Percentiles rank a stretch among this genome's conserved stretches.
phyloP scores from a whole-genome alignment of 116 monocot genomes.

The Zostera marina region DNA sequence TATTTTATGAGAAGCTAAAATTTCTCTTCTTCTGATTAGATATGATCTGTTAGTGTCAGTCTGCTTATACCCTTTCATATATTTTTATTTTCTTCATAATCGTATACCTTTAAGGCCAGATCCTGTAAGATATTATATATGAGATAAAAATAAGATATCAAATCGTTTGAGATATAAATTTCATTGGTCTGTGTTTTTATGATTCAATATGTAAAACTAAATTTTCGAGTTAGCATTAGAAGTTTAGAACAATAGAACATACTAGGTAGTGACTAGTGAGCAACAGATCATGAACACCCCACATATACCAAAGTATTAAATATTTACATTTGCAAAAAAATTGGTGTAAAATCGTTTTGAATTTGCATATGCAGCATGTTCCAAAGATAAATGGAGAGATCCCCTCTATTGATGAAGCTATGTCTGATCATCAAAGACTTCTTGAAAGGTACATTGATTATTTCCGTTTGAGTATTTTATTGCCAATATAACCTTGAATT shows the following conservation, averaged over 20 bases:
- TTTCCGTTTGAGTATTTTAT: neutral
- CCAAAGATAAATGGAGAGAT: slow-evolving; percentile 90
- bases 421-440: slow-evolving; percentile 83
- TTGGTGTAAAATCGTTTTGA: too few relatives aligned
- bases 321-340: too few relatives aligned
- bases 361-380: slow-evolving; percentile 25
- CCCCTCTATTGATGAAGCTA: slow-evolving; percentile 84
- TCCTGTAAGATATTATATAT: too few relatives aligned
- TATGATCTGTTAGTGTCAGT: neutral
- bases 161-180: too few relatives aligned
- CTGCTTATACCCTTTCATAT: neutral
- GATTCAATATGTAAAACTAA: neutral
- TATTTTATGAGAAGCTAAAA: neutral
- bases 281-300: too few relatives aligned
- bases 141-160: too few relatives aligned
- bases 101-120: too few relatives aligned
- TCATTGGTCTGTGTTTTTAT: neutral
- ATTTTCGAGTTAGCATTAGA: neutral
- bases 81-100: too few relatives aligned
- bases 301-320: too few relatives aligned
- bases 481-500: neutral
- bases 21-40: neutral
- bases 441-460: slow-evolving; percentile 39
- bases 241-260: too few relatives aligned
- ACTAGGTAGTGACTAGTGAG: too few relatives aligned